Evolutionary conservation across 768 basidiomycete genomes (phyloP).

Genomic region (Termitomyces titanicus): DNA sequence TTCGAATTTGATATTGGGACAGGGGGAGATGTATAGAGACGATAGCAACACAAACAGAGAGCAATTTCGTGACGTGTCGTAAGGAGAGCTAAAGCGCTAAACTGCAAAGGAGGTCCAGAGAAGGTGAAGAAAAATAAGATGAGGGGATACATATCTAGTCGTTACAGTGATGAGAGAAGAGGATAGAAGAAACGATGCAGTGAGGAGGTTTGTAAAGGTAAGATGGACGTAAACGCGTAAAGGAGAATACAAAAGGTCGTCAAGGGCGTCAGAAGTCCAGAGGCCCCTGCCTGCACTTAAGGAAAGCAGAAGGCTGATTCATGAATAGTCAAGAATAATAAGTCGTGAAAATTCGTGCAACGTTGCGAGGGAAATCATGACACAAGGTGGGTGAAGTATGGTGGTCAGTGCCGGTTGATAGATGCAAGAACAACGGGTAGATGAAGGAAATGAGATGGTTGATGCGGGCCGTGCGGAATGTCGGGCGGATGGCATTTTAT

Average conservation of each 20-base stretch:
- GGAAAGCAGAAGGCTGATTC: conserved; percentile 16
- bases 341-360: conserved; percentile 31
- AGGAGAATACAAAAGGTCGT: conserved; percentile 16
- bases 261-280: conserved; percentile 15
- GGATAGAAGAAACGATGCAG: conserved; percentile 5
- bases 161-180: conserved; percentile 47
- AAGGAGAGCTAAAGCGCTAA: conserved; percentile 3
- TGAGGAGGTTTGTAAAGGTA: conserved; percentile 7
- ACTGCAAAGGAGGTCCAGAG: neutral
- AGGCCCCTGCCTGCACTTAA: conserved; percentile 5
- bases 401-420: conserved; percentile 16
- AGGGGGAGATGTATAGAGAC: conserved; percentile 1
- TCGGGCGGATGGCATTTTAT: conserved; percentile 8
- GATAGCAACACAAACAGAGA: conserved; percentile 6
- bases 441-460: conserved; percentile 17
- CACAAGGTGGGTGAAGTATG: conserved; percentile 14
- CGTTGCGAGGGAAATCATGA: conserved; percentile 27
- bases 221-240: conserved; percentile 13
- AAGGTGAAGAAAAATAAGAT: conserved; percentile 25
- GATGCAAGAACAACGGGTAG: conserved; percentile 18
- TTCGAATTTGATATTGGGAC: conserved; percentile 1
- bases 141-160: conserved; percentile 64
- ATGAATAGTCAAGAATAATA: conserved; percentile 23
- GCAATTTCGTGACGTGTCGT: conserved; percentile 14
- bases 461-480: conserved; percentile 13